Conservation (phyloP, 257 asterid species). For the Fraxinus anomala region DNA sequence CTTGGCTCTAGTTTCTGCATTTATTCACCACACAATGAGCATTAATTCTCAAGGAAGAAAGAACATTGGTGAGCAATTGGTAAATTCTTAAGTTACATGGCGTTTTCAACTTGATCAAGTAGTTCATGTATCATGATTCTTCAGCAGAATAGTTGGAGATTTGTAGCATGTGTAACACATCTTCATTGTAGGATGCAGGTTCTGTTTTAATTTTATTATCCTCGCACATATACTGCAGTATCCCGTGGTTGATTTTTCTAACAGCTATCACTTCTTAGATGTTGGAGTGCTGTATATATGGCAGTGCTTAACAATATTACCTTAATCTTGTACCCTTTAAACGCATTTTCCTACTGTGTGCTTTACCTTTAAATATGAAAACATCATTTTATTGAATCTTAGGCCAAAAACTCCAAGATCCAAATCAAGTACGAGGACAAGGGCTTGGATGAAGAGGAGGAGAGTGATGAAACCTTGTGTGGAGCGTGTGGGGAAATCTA, state of each 20-base stretch:
- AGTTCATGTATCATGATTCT: background rate
- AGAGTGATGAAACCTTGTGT: slow-evolving; percentile 56
- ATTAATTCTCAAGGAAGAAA: slow-evolving; percentile 2
- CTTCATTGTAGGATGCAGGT: background rate
- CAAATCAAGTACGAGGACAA: slow-evolving; percentile 37
- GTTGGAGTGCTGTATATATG: background rate
- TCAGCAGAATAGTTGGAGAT: background rate
- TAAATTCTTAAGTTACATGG: background rate
- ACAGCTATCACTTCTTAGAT: background rate
- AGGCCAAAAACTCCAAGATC: slow-evolving; percentile 37
- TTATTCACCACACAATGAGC: background rate
- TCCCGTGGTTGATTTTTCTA: background rate
- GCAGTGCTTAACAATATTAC: background rate
- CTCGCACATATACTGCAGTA: background rate
- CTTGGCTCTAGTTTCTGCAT: background rate
- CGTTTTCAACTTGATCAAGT: background rate
- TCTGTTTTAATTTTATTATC: background rate
- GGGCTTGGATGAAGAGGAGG: slow-evolving; percentile 43
- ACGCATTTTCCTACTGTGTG: background rate
- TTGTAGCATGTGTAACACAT: background rate
- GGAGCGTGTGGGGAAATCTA: slow-evolving; percentile 78
- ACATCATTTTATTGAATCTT: slow-evolving; percentile 20
- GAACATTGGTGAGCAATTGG: background rate
- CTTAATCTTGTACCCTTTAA: background rate
- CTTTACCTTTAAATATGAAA: background rate